Evolutionary conservation across 1,139 yeast species (phyloP).

Genomic region (Diutina siamensis): DNA sequence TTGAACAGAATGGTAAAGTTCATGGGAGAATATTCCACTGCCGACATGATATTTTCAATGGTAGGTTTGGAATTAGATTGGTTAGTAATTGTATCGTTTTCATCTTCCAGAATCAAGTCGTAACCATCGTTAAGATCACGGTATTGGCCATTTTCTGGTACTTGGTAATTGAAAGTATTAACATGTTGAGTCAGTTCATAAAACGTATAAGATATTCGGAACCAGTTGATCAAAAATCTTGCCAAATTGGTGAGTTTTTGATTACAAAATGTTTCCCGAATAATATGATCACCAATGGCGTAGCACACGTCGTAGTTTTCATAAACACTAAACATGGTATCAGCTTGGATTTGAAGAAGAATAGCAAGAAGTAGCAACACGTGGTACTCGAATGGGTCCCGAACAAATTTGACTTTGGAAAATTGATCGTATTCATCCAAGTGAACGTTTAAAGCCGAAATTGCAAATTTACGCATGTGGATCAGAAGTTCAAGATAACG

Average conservation of each 20-base stretch:
- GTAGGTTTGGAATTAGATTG: background rate
- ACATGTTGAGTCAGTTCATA: conserved; percentile 32
- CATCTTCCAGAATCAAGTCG: background rate
- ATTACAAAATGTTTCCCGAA: conserved; percentile 15
- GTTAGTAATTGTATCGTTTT: background rate
- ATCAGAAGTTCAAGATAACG: background rate
- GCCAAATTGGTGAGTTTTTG: conserved; percentile 11
- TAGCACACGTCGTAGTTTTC: conserved; percentile 32
- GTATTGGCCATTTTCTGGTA: conserved; percentile 16
- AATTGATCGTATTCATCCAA: background rate
- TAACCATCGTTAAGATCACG: conserved; percentile 18
- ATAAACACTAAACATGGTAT: conserved; percentile 26
- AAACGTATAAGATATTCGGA: conserved; percentile 20
- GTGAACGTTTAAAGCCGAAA: background rate
- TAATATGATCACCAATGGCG: conserved; percentile 31
- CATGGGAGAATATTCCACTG: background rate
- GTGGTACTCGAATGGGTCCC: conserved; percentile 11
- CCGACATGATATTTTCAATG: background rate
- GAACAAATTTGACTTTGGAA: background rate
- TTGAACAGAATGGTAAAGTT: background rate
- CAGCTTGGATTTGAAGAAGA: conserved; percentile 27
- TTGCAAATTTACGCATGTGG: conserved; percentile 1
- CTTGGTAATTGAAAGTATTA: conserved; percentile 26
- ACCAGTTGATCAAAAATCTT: conserved; percentile 17
- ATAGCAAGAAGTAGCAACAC: conserved; percentile 18